Percentiles rank a stretch among this genome's conserved stretches.
Evolutionary conservation across 768 basidiomycete genomes (phyloP).

Genomic region (Suillus bovinus): DNA sequence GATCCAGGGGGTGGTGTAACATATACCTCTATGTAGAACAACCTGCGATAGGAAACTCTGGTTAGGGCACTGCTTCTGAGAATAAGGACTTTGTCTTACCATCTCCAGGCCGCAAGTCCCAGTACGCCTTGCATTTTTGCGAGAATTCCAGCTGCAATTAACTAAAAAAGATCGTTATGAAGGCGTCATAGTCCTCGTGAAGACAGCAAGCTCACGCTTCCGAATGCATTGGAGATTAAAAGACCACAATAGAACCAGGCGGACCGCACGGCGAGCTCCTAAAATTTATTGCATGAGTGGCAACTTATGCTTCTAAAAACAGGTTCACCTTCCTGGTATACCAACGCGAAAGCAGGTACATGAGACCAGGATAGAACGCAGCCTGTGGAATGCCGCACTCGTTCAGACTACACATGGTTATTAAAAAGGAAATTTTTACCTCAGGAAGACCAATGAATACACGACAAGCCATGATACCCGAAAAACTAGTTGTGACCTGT

Average conservation of each 20-base stretch:
- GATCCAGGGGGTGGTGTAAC: neutral
- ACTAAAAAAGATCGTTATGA: slow-evolving; percentile 29
- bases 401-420: no score
- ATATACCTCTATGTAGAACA: slow-evolving; percentile 68
- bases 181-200: neutral
- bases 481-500: slow-evolving; percentile 54
- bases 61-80: neutral
- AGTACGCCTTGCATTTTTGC: slow-evolving; percentile 64
- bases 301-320: neutral
- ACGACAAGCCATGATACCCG: slow-evolving; percentile 56
- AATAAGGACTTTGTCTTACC: slow-evolving; percentile 37
- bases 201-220: slow-evolving; percentile 44
- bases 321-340: slow-evolving; percentile 43
- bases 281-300: neutral
- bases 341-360: slow-evolving; percentile 52
- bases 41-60: slow-evolving; percentile 36
- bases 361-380: slow-evolving; percentile 64
- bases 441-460: slow-evolving; percentile 67
- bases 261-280: slow-evolving; percentile 68
- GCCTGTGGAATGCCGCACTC: slow-evolving; percentile 33
- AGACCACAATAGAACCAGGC: slow-evolving; percentile 61
- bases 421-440: slow-evolving; percentile 22
- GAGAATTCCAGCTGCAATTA: slow-evolving; percentile 77
- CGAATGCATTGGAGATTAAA: slow-evolving; percentile 67
- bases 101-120: slow-evolving; percentile 72